Evolutionary conservation across 768 basidiomycete genomes (phyloP), one percentile per base, ranked within the genome.

Genomic region (Tylopilus cervinicoccineus): DNA sequence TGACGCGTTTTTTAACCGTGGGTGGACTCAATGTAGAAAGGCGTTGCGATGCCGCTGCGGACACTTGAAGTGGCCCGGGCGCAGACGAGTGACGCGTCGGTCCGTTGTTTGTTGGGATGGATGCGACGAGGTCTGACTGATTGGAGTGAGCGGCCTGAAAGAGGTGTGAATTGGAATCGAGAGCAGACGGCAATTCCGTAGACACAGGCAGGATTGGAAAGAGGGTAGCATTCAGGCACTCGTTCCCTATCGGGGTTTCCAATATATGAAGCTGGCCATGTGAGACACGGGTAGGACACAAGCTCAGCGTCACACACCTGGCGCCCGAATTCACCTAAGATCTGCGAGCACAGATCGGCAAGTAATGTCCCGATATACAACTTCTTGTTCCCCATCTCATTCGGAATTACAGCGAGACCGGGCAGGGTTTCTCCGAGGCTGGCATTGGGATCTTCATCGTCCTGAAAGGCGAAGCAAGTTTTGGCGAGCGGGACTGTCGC

Each of bases 281-380:
- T 65, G 53, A 60, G 51, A 47, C 5, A 17, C 8, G 36, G 39
- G 47, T 12, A 17, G 5, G 6, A 16, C 10, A 38, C 8, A 33
- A 48, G 40, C 20, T 45, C 27, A 28, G 8, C 9, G 37, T 39
- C n/a, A 60, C 88, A 52, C 57, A 96, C 95, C 72, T 96, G 65
- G 31, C 80, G 78, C 31, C 91, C 87, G 56, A 98, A 86, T 64
- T 92, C 91, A 19, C 80, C 80, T 20, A 99, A 72, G 41, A 97
- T 80, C 52, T 86, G 83, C 28, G 93, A 92, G 56, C 91, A 93
- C 17, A 96, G 68, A 61, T 93, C 92, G 16, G 91, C 92, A 47
- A 99, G 69, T 34, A 97, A 70, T 16, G 92, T 92, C 26, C 90
- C 89, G 45, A 98, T 76, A 63, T 94, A 93, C 26, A 91, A 67